These are phyloP conservation scores for Gaultheria prostrata DNA, from an alignment of 148 eudicot genomes.

Conservation along the genomic window DNA sequence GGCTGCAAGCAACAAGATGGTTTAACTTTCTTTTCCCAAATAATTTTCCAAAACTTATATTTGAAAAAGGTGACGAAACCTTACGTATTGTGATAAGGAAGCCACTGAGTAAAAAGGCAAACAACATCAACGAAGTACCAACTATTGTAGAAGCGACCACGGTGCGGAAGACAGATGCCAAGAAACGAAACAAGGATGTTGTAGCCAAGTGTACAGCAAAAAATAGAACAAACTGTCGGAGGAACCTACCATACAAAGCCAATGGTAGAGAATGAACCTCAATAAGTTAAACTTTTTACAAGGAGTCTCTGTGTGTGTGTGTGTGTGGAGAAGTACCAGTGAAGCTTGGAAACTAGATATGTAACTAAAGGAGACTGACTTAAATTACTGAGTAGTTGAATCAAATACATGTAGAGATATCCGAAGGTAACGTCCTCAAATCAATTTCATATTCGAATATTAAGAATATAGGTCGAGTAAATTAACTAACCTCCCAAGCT, in stretches of 20 bases:
- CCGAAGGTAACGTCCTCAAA: not conserved
- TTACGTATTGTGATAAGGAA: conserved; percentile 65
- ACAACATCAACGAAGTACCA: conserved; percentile 36
- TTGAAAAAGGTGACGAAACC: conserved; percentile 12
- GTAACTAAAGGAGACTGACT: not conserved
- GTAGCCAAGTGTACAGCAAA: conserved; percentile 56
- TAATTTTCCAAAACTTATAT: not conserved
- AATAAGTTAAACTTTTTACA: not conserved
- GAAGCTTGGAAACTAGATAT: not conserved
- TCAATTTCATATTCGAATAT: not conserved
- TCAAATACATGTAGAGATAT: not conserved
- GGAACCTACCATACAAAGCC: conserved; percentile 40
- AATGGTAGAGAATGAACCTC: not conserved
- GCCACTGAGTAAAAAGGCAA: conserved; percentile 56
- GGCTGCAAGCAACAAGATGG: conserved; percentile 40
- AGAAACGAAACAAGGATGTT: conserved; percentile 62
- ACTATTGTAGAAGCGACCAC: conserved; percentile 45
- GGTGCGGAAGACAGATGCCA: conserved; percentile 59
- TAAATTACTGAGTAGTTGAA: not conserved
- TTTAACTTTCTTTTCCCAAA: not conserved
- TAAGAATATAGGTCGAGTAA: too few species aligned
- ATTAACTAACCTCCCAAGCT: conserved; percentile 53
- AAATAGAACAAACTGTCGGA: conserved; percentile 56
- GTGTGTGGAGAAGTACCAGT: not conserved
- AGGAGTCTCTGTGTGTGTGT: not conserved